These are phyloP conservation scores for Sanghuangporus baumii DNA, from an alignment of 1,284 basidiomycete species.

Conservation along the genomic window DNA sequence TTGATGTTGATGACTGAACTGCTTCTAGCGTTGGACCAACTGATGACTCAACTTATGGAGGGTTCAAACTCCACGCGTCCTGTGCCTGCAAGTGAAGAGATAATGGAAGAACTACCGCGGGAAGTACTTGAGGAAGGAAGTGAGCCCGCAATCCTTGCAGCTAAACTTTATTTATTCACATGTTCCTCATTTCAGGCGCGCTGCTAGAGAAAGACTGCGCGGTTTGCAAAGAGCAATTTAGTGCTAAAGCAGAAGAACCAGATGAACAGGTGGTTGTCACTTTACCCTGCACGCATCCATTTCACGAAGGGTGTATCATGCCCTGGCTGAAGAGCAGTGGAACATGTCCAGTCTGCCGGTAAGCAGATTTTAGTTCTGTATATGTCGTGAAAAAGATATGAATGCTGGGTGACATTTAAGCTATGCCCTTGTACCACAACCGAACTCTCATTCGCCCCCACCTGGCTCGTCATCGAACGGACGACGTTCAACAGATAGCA, in stretches of 20 bases:
- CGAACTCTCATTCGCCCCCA: constrained; percentile 3
- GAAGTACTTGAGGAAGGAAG: constrained; percentile 58
- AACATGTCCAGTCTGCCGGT: constrained; percentile 84
- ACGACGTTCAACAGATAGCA: not conserved
- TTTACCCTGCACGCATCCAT: constrained; percentile 75
- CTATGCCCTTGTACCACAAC: constrained; percentile 11
- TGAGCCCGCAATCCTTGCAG: constrained; percentile 30
- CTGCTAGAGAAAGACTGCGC: constrained; percentile 66
- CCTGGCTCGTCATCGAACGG: not conserved
- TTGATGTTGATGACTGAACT: constrained; percentile 2
- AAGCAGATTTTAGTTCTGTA: constrained; percentile 22
- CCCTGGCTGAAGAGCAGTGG: constrained; percentile 81
- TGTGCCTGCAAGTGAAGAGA: constrained; percentile 69
- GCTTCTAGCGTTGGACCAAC: constrained; percentile 65
- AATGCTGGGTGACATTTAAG: not conserved
- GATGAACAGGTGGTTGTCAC: constrained; percentile 65
- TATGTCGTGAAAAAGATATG: not conserved
- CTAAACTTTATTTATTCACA: constrained; percentile 2
- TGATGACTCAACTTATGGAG: constrained; percentile 74
- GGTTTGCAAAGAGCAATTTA: constrained; percentile 76
- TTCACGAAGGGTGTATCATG: constrained; percentile 75
- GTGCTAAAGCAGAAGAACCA: constrained; percentile 57
- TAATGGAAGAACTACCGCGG: constrained; percentile 54
- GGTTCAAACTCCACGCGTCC: constrained; percentile 60
- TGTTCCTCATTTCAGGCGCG: constrained; percentile 34